Percentiles rank a stretch among this genome's conserved stretches.
These are phyloP conservation scores for Candida manassasensis DNA, from an alignment of 805 yeast genomes.

Conservation along the genomic window DNA sequence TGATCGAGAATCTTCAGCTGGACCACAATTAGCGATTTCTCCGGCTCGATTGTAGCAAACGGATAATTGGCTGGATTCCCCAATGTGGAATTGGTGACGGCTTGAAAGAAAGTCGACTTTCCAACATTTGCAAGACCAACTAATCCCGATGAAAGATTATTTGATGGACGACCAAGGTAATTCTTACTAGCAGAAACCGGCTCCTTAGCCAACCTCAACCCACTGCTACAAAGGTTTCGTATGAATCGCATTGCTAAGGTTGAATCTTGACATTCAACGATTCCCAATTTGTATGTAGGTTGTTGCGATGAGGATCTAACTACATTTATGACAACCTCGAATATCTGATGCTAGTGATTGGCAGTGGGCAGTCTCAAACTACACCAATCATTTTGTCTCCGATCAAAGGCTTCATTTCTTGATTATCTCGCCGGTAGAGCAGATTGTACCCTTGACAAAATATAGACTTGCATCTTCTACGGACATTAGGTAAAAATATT, in stretches of 20 bases:
- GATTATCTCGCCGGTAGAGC: no score
- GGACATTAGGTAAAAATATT: no score
- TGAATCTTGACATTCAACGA: no score
- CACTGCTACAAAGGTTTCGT: not conserved
- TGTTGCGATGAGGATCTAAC: no score
- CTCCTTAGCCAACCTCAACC: not conserved
- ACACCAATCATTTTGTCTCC: no score
- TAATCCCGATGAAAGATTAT: constrained; percentile 36
- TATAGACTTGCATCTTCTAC: no score
- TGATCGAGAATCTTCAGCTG: constrained; percentile 48
- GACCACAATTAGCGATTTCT: constrained; percentile 53
- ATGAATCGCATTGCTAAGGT: not conserved
- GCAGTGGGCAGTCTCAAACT: no score
- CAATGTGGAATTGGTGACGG: constrained; percentile 54
- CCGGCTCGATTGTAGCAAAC: constrained; percentile 74
- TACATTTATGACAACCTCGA: no score
- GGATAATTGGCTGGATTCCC: constrained; percentile 60
- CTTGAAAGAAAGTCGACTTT: constrained; percentile 42
- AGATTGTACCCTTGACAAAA: no score
- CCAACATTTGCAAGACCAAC: constrained; percentile 65
- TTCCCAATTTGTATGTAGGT: no score
- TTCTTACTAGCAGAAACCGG: not conserved
- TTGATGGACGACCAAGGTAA: constrained; percentile 29
- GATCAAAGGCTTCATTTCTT: no score
- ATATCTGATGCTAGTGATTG: no score